Conservation (phyloP, 441 rosid species). For the Capsella rubella region DNA sequence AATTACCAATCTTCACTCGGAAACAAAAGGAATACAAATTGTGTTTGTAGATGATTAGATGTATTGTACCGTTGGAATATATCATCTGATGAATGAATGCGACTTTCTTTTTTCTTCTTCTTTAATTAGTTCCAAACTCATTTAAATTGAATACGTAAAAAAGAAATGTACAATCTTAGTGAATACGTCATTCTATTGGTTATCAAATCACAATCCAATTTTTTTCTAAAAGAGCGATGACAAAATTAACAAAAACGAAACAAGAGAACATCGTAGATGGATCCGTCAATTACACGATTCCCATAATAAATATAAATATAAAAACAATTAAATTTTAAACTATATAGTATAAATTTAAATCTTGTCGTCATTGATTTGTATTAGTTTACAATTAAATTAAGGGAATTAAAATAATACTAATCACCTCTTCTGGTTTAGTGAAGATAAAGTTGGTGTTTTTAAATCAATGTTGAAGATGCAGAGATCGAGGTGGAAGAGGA, state of each 20-base stretch:
- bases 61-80: slow-evolving; percentile 16
- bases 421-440: slow-evolving; percentile 1
- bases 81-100: slow-evolving; percentile 15
- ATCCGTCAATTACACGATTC: slow-evolving; percentile 62
- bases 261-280: slow-evolving; percentile 41
- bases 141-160: neutral
- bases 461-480: slow-evolving; percentile 41
- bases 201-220: slow-evolving; percentile 24
- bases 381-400: slow-evolving; percentile 35
- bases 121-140: neutral
- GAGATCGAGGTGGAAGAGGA: slow-evolving; percentile 35
- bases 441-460: slow-evolving; percentile 40
- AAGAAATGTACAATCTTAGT: neutral
- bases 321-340: slow-evolving; percentile 8
- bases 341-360: neutral
- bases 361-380: slow-evolving; percentile 47
- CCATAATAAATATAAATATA: slow-evolving; percentile 13
- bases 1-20: too few species aligned
- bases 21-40: too few species aligned
- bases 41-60: neutral
- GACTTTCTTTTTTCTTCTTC: neutral
- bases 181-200: slow-evolving; percentile 27
- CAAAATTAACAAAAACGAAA: slow-evolving; percentile 13
- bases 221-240: neutral
- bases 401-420: slow-evolving; percentile 39